A percentile compares a stretch with the other conserved stretches of the same genome.
phyloP scores from a whole-genome alignment of 1,284 basidiomycete species.

The Rhodotorula sp. region DNA sequence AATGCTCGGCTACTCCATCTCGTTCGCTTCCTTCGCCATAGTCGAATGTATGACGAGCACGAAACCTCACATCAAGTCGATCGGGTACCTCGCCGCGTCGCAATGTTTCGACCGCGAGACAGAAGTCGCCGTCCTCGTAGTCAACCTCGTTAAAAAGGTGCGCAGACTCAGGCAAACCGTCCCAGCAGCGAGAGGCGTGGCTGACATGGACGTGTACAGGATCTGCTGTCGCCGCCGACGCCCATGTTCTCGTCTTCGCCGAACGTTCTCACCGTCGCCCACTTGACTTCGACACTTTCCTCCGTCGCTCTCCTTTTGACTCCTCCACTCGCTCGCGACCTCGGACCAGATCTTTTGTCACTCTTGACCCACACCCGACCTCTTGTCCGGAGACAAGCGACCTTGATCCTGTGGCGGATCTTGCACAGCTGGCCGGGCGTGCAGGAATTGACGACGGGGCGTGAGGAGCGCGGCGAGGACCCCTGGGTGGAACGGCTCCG shows the following conservation, averaged over 20 bases:
- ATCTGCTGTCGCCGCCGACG: conserved; percentile 68
- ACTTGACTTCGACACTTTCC: conserved; percentile 59
- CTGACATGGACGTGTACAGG: conserved; percentile 55
- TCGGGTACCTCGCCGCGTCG: conserved; percentile 90
- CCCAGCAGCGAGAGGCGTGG: too few species aligned
- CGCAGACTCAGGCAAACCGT: too few species aligned
- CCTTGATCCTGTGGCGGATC: conserved; percentile 41
- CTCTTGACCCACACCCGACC: conserved; percentile 90
- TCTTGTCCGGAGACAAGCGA: conserved; percentile 49
- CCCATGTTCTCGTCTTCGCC: conserved; percentile 69
- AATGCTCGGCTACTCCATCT: conserved; percentile 89
- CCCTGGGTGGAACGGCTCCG: conserved; percentile 66
- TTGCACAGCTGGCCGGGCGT: conserved; percentile 38
- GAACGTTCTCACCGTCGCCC: conserved; percentile 33
- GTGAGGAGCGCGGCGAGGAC: conserved; percentile 39
- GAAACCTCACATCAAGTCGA: conserved; percentile 85
- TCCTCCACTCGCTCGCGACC: conserved; percentile 80
- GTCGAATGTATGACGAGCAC: conserved; percentile 97
- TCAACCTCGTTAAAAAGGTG: conserved; percentile 96
- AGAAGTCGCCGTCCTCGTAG: conserved; percentile 95
- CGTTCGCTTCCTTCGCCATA: conserved; percentile 86
- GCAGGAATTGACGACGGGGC: conserved; percentile 27
- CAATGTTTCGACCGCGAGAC: conserved; percentile 93
- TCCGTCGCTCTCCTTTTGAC: conserved; percentile 86
- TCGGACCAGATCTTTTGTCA: conserved; percentile 78